Conservation (phyloP, 345 rosid genomes). For the Lepidium sativum region DNA sequence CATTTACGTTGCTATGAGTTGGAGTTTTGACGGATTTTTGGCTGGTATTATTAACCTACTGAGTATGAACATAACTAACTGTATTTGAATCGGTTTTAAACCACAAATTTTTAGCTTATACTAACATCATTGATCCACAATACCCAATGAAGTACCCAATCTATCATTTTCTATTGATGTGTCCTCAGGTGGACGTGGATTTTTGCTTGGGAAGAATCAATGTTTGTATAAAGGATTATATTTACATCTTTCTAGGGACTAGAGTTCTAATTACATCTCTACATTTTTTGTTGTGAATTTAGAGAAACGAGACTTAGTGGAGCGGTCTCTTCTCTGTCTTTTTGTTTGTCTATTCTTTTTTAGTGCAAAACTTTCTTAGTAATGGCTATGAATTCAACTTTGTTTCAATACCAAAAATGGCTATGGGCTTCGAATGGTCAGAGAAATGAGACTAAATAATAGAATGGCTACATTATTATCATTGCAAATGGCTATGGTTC, state of each 20-base stretch:
- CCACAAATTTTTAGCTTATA: background rate
- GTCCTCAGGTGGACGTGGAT: background rate
- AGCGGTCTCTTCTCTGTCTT: background rate
- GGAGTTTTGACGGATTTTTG: background rate
- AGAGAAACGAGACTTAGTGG: slow-evolving; percentile 14
- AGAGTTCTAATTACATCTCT: slow-evolving; percentile 5
- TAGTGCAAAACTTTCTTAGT: background rate
- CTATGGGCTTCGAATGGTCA: background rate
- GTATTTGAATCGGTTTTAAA: background rate
- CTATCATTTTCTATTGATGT: background rate
- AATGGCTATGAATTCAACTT: too few relatives aligned
- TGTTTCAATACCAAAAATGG: too few relatives aligned
- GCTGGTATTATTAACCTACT: background rate
- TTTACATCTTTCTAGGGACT: slow-evolving; percentile 8
- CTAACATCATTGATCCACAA: background rate
- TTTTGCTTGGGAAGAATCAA: background rate
- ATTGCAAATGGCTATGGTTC: background rate
- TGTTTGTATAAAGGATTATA: background rate
- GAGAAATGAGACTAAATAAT: background rate
- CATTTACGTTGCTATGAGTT: background rate
- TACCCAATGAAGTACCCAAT: background rate
- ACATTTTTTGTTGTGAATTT: background rate
- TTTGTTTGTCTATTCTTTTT: background rate
- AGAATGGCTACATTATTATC: background rate
- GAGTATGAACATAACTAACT: background rate